Base-by-base conservation (phyloP, 179 eudicot genomes). In the Corrigiola litoralis region DNA sequence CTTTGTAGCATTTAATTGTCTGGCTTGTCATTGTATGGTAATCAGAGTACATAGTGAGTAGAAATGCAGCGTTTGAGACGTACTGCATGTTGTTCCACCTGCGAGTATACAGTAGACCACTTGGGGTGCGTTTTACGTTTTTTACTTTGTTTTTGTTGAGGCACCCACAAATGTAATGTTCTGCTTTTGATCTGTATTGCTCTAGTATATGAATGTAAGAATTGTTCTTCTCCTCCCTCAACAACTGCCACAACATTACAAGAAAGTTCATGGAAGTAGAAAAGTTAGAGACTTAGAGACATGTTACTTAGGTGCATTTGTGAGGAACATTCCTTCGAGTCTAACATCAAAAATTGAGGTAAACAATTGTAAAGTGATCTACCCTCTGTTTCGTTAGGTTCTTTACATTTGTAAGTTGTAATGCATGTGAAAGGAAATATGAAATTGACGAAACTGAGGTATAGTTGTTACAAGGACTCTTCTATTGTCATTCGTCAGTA, bases 51-150 rank as follows among this genome's bases (percentile, higher is more conserved):
- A 81, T 66, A 0, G 70, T 73, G 51, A 87, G 90, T 10, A 89
- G 83, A 42, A 81, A 80, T 6, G 75, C 60, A 7, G 94, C 85
- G 9, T 72, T 72, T 2, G 96, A 76, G 0, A 79, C 89, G 45
- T 87, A 80, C 51, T 89, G 96, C 83, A 89, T 74, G 77, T 89
- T 89, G 79, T 89, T 89, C 96, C 96, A 89, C 52, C 58, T 66
- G 32, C 86, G 85, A 56, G 69, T 73, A 79, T 73, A 82, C 34
- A 87, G 31, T 12, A 89, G 73, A 9, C 88, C 96, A 1, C 88
- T 90, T 16, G 79, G 84, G 77, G 85, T 89, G 60, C 80, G 84
- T n/a, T 63, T 65, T 3, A 81, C 78, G 55, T 89, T 89, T 10
- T 63, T 67, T 21, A 27, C 65, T 59, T 69, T 83, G 84, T 80